A percentile compares a stretch with the other conserved stretches of the same genome.
Evolutionary conservation across 495 filamentous ascomycete species (phyloP).

Genomic region (Aspergillus hancockii): DNA sequence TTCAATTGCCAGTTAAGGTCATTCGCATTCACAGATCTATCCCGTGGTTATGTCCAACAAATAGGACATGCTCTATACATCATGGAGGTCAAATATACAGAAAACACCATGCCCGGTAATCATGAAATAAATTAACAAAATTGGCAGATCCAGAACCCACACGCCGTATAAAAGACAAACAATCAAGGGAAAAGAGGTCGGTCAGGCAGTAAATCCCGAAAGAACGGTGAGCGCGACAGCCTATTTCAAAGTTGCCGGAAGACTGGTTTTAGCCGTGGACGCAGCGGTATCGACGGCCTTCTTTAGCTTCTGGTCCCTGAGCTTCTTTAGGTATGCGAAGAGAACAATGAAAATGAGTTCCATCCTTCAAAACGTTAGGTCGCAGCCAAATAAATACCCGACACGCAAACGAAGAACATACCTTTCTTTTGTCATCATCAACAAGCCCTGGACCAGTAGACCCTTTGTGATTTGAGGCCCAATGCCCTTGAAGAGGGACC

Average conservation of each 20-base stretch:
- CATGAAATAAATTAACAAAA: slow-evolving; percentile 11
- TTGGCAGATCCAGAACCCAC: slow-evolving; percentile 24
- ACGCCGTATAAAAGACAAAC: slow-evolving; percentile 25
- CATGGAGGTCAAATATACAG: slow-evolving; percentile 17
- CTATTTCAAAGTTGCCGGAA: slow-evolving; percentile 50
- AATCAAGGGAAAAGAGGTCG: slow-evolving; percentile 9
- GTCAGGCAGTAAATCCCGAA: slow-evolving; percentile 3
- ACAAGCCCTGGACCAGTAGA: slow-evolving; percentile 85
- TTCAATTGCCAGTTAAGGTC: not conserved
- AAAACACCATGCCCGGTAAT: slow-evolving; percentile 6
- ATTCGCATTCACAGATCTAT: slow-evolving; percentile 16
- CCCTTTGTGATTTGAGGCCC: slow-evolving; percentile 93
- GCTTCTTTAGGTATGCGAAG: slow-evolving; percentile 73
- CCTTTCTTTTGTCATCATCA: slow-evolving; percentile 99
- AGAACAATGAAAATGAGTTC: slow-evolving; percentile 87
- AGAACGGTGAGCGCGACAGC: not conserved
- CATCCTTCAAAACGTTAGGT: slow-evolving; percentile 60
- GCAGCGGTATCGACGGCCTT: slow-evolving; percentile 58
- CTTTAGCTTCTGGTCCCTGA: slow-evolving; percentile 69
- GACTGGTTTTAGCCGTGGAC: slow-evolving; percentile 40
- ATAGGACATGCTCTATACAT: slow-evolving; percentile 19
- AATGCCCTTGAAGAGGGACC: slow-evolving; percentile 94
- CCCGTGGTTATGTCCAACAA: slow-evolving; percentile 8
- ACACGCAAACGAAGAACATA: slow-evolving; percentile 40
- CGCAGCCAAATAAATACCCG: not conserved